A percentile compares a stretch with the other conserved stretches of the same genome.
Conservation (phyloP, 75 land plant genomes). For the Larix kaempferi region DNA sequence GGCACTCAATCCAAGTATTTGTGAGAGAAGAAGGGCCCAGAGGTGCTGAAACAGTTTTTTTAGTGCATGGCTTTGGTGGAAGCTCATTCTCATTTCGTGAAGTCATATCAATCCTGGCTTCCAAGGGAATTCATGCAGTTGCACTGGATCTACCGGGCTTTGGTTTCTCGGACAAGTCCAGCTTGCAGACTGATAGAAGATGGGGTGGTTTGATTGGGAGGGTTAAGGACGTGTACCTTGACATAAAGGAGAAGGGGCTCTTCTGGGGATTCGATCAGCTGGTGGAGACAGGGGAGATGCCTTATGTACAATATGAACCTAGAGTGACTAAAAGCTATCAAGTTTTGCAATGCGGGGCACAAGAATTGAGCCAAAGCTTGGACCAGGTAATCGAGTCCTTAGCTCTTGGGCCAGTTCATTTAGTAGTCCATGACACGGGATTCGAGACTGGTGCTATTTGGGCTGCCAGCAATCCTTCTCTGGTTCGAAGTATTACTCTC, state of each 20-base stretch:
- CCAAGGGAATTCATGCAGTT: slow-evolving; percentile 44
- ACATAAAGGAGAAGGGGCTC: slow-evolving; percentile 78
- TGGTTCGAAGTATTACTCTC: slow-evolving; percentile 62
- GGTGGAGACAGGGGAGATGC: slow-evolving; percentile 56
- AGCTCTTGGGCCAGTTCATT: slow-evolving; percentile 59
- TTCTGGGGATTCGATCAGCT: slow-evolving; percentile 86
- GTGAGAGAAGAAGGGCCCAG: slow-evolving; percentile 36
- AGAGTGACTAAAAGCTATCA: slow-evolving; percentile 6
- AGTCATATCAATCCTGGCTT: slow-evolving; percentile 30
- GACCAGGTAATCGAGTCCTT: slow-evolving; percentile 57
- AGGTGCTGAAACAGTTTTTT: slow-evolving; percentile 39
- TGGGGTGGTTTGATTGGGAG: slow-evolving; percentile 24
- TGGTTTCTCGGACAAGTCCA: slow-evolving; percentile 68
- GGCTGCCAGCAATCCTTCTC: slow-evolving; percentile 40
- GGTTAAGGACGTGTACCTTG: slow-evolving; percentile 38
- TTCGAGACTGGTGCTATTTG: slow-evolving; percentile 43
- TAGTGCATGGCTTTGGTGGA: slow-evolving; percentile 74
- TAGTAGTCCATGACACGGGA: slow-evolving; percentile 82
- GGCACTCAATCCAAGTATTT: slow-evolving; percentile 55
- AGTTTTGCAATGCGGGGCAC: not conserved
- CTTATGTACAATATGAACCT: slow-evolving; percentile 22
- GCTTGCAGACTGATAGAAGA: slow-evolving; percentile 21
- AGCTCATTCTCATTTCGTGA: slow-evolving; percentile 67
- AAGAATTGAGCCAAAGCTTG: slow-evolving; percentile 8
- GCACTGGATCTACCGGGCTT: slow-evolving; percentile 83